Conservation (phyloP, 345 rosid genomes). For the Brassica cretica region DNA sequence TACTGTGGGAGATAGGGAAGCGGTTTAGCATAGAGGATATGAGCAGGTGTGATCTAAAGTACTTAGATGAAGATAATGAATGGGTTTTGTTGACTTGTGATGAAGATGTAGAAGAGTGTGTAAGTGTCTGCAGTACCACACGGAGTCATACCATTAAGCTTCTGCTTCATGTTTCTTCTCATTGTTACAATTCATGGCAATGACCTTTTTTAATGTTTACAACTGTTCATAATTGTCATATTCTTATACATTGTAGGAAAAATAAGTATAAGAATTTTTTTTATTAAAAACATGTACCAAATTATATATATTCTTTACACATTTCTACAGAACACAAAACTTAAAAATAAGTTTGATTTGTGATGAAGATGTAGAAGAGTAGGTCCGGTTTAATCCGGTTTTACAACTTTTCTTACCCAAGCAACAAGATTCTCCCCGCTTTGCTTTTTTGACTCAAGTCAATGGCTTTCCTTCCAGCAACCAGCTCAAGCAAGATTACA, state of each 20-base stretch:
- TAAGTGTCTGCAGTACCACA: slow-evolving; percentile 58
- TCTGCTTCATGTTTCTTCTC: slow-evolving; percentile 63
- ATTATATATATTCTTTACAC: neutral
- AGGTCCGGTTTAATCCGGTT: neutral
- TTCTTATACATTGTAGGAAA: slow-evolving; percentile 18
- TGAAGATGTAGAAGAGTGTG: slow-evolving; percentile 84
- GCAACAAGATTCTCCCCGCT: slow-evolving; percentile 84
- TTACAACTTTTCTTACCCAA: slow-evolving; percentile 53
- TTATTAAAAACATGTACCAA: neutral
- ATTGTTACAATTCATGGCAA: slow-evolving; percentile 42
- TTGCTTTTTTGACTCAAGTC: slow-evolving; percentile 50
- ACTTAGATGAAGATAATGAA: slow-evolving; percentile 91
- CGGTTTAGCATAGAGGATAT: slow-evolving; percentile 66
- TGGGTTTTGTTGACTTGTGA: slow-evolving; percentile 91
- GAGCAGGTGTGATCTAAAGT: slow-evolving; percentile 65
- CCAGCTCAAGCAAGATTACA: slow-evolving; percentile 85
- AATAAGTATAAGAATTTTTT: neutral
- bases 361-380: too few species aligned
- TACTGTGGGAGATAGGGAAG: slow-evolving; percentile 61
- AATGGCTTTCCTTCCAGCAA: slow-evolving; percentile 85
- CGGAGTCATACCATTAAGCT: slow-evolving; percentile 60
- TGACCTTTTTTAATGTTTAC: slow-evolving; percentile 1
- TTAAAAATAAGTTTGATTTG: neutral
- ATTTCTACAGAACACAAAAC: slow-evolving; percentile 28
- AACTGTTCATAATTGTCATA: slow-evolving; percentile 25